Evolutionary conservation across 2,329 filamentous ascomycete genomes (phyloP).

Genomic region (Aspergillus terreus): DNA sequence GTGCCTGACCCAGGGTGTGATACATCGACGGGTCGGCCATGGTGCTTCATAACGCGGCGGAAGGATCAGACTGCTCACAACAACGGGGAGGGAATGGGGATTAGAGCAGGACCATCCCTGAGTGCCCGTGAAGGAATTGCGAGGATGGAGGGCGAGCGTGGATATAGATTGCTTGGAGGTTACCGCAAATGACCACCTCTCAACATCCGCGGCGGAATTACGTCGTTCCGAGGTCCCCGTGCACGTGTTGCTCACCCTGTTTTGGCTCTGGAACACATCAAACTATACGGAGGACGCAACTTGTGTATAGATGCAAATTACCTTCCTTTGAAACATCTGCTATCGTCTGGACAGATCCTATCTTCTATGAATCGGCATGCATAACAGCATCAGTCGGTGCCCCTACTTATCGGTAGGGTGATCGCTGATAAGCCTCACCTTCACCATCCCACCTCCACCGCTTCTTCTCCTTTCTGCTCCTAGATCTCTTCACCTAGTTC

Average conservation of each 20-base stretch:
- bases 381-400: neutral
- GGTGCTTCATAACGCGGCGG: conserved; percentile 27
- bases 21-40: conserved; percentile 44
- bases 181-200: conserved; percentile 35
- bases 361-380: too few species aligned
- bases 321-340: neutral
- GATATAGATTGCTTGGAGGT: conserved; percentile 6
- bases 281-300: neutral
- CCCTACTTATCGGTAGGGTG: conserved; percentile 11
- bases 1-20: conserved; percentile 35
- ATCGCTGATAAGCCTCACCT: neutral
- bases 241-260: neutral
- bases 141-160: neutral
- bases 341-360: too few species aligned
- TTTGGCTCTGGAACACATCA: too few species aligned
- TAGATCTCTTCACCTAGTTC: neutral
- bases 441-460: neutral
- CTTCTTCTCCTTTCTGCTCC: neutral
- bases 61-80: neutral
- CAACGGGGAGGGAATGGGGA: conserved; percentile 4
- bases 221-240: conserved; percentile 19
- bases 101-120: conserved; percentile 10
- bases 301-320: neutral
- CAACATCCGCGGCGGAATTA: conserved; percentile 21
- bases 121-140: neutral